Evolutionary conservation across 768 basidiomycete species (phyloP), one percentile per base, ranked within the genome.

Genomic region (Tulasnella sp.): DNA sequence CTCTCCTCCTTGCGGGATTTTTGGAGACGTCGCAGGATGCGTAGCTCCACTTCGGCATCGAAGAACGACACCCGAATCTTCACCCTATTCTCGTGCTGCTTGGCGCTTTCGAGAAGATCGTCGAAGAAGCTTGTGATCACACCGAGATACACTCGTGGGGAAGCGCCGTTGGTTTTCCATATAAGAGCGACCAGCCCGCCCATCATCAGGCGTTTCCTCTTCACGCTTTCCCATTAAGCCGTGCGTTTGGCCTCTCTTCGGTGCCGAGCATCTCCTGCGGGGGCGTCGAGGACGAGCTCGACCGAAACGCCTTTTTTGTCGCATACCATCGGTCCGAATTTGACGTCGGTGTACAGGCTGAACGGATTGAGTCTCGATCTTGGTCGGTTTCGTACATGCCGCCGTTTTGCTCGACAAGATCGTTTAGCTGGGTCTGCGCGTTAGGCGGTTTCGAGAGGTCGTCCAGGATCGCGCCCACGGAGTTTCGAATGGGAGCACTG

Each of bases 181-280:
- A 42, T n/a, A 19, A 92, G 83, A 8, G 89, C 92, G 19, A 94
- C 87, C 24, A 94, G 88, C 24, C 89, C 89, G 1, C 93, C 92
- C 80, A 88, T 87, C 75, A 88, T 86, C 12, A 94, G 87, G 0
- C 91, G 87, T 80, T 91, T 91, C 10, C 90, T 87, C 38, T 88
- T 86, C 83, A 88, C 87, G 9, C 87, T 87, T 82, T 92, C 88
- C 93, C 92, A 94, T 83, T 88, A 93, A 3, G 85, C 84, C 1
- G 82, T 85, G 8, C 92, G 89, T 24, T 83, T 85, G 34, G 82
- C 83, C 3, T 85, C 44, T 58, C 86, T 84, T 1, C 82, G 34
- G 68, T 87, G 84, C 31, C 91, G 88, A 9, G 92, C 89, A 48
- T 85, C 85, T 1, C 89, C 90, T 4, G 91, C 89, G 31, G 93